Base-by-base conservation (phyloP, 2,329 filamentous ascomycete species). In the Chaetomiaceae sp. region DNA sequence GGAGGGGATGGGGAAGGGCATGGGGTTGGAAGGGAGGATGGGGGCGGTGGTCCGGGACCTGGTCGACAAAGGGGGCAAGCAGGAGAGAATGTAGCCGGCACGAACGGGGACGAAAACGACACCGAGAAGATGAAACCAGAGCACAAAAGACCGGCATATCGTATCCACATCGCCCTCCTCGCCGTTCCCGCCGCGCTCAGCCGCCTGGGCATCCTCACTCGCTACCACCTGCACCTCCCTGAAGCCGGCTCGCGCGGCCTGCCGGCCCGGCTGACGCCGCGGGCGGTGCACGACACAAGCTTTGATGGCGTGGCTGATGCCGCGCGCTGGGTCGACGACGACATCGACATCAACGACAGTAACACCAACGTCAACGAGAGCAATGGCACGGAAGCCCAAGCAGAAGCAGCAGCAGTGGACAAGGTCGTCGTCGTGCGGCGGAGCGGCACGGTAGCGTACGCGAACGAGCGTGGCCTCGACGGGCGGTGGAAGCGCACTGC, bases 271-370 rank as follows among this genome's bases (percentile, higher is more conserved):
- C 52, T 74, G 32, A 74, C 71, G 32, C 71, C 71, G 4, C 56
- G 56, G 14, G 59, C 50, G 47, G 65, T 74, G n/a, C 71, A 75
- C 42, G 67, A 73, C 41, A 70, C 70, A 47, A 70, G 69, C 20
- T 73, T 68, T 35, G 53, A 34, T 3, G 70, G 70, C 2, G 42
- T 74, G 14, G 44, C 62, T 12, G 53, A 58, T 6, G 66, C 65
- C 3, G 69, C 69, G 2, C 49, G 43, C 20, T 68, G 44, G 35
- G n/a, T 54, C 8, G 51, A 54, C 36, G 15, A 11, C 1, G 10
- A 38, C 14, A 14, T 4, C 14, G 3, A 29, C 14, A 4, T 11
- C 14, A 4, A 29, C 14, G 11, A 27, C 11, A 27, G 11, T 27
- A 27, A 27, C 11, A 27, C 6, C 11, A 9, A 14, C 14, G 4